Evolutionary conservation across 164 flowering plant species (phyloP), one percentile per base, ranked within the genome.

Genomic region (Cinnamomum micranthum): DNA sequence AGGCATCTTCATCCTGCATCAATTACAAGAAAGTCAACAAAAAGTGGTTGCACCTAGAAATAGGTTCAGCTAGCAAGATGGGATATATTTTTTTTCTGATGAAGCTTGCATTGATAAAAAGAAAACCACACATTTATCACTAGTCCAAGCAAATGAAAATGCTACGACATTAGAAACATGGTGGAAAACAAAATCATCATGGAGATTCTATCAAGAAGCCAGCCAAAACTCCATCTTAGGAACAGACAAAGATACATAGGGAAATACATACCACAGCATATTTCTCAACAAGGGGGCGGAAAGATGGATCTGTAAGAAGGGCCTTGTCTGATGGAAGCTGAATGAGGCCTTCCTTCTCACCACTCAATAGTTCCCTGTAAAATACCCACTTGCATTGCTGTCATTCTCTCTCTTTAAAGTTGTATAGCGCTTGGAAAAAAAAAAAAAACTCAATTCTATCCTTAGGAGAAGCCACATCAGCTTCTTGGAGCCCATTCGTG

Each of bases 281-380:
- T 84, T 82, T 88, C 31, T 84, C 85, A 55, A 88, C 89, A 12
- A 76, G 74, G 1, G 89, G 88, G 60, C 87, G 84, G 84, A 88
- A 88, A 68, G 69, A 76, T 2, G 89, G 89, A 76, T 88, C 91
- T 2, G 33, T 35, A 2, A 82, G 79, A 62, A 88, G 88, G 22
- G 83, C 82, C 73, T 81, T 86, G 82, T 88, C 91, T 7, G 88
- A 72, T 70, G 88, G 89, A 55, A 88, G 80, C 82, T 84, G 88
- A 72, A 88, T 70, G 41, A 86, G 85, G 28, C 86, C 87, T 68
- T 85, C 91, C 75, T 85, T 88, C 80, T 84, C 87, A 15, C 88
- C 89, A 71, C 80, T 82, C 20, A 88, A 59, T 27, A 88, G 86
- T 69, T 82, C 87, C 76, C 89, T 88, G 68, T 65, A 71, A 33